Conservation (phyloP, 352 stramenopile genomes). For the Phytophthora quininea region DNA sequence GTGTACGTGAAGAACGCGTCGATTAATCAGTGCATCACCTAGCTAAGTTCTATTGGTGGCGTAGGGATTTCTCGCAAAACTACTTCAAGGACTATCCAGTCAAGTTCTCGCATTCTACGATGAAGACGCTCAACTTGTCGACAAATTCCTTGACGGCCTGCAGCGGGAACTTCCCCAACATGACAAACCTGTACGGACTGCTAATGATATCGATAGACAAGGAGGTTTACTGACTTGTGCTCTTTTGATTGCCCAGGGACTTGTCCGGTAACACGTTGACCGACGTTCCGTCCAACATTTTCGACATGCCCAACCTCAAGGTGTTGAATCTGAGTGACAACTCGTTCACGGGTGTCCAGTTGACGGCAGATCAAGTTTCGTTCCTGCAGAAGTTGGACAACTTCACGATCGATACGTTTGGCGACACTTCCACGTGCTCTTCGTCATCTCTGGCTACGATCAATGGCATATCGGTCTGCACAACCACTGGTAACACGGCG, state of each 20-base stretch:
- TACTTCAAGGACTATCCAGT: constrained; percentile 58
- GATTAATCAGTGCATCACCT: not conserved
- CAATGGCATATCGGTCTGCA: constrained; percentile 45
- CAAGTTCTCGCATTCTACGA: constrained; percentile 51
- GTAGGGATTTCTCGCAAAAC: constrained; percentile 66
- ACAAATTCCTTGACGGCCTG: constrained; percentile 58
- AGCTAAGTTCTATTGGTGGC: not conserved
- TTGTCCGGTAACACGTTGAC: constrained; percentile 57
- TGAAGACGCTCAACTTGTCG: constrained; percentile 60
- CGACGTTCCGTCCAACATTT: constrained; percentile 48
- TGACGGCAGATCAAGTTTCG: constrained; percentile 46
- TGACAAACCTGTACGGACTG: constrained; percentile 54
- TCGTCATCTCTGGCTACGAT: constrained; percentile 28
- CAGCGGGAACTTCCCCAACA: constrained; percentile 48
- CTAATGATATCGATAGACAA: not conserved
- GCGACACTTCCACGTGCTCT: constrained; percentile 28
- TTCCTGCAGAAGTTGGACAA: constrained; percentile 48
- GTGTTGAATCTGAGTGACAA: constrained; percentile 52
- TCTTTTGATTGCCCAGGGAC: constrained; percentile 34
- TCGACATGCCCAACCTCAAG: constrained; percentile 51
- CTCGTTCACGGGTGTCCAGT: constrained; percentile 47
- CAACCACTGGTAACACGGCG: constrained; percentile 11
- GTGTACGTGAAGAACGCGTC: constrained; percentile 40
- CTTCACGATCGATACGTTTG: constrained; percentile 52
- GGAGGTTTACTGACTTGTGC: not conserved